Evolutionary conservation across 495 filamentous ascomycete species (phyloP), one percentile per base, ranked within the genome.

Genomic region (Sphaerosporella brunnea): DNA sequence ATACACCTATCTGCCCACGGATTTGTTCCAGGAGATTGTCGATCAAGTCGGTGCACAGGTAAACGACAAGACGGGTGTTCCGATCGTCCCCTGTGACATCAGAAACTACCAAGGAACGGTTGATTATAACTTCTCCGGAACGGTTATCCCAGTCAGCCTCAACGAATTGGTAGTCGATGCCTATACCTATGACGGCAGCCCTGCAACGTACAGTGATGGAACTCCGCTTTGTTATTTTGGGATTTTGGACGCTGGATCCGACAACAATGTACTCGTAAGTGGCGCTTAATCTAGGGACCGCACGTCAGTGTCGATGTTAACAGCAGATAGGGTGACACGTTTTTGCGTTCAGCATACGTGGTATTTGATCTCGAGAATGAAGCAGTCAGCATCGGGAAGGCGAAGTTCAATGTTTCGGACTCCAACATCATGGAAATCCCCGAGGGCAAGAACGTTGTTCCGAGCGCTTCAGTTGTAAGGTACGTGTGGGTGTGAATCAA

Each of bases 301-400:
- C n/a, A n/a, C n/a, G n/a, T n/a, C n/a, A n/a, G n/a, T n/a, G n/a
- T n/a, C n/a, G n/a, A n/a, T 41, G 13, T 21, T 55, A 45, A 51
- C 30, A 7, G 1, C 32, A n/a, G 16, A 3, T 19, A 59, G 56
- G 88, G 88, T 10, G 88, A 97, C 60, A 95, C 88, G 0, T 97
- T 95, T 66, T 69, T 97, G 13, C 74, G 90, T 47, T 82, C 78
- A 26, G 85, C 87, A 0, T 97, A 95, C 56, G 77, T 94, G 23
- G 88, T 97, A 0, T 95, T 86, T 57, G 87, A 95, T 55, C 66
- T 95, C 13, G 71, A 69, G 11, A 93, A 88, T 60, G 84, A 94
- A 63, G 72, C 85, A 64, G 87, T 97, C 48, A 80, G 79, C 9
- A 63, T 97, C 32, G 88, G 84, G 10, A 80, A 82, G 58, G 90